Percentiles rank a stretch among this genome's conserved stretches.
Conservation (phyloP, 2,329 filamentous ascomycete species). For the Geosmithia morbida region DNA sequence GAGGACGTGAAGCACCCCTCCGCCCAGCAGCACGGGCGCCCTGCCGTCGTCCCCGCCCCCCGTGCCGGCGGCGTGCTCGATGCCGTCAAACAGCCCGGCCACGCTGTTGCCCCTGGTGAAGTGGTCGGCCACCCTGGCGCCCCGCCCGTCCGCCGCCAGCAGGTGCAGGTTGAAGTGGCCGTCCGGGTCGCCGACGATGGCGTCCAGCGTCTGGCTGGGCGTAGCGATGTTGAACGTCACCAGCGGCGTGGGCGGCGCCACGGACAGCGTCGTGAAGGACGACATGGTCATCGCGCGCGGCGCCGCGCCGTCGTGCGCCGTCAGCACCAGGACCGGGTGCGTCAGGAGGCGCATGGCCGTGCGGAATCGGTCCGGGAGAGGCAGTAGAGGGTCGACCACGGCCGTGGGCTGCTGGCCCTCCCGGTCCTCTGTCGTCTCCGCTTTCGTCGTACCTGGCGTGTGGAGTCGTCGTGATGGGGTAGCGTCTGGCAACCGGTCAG, state of each 20-base stretch:
- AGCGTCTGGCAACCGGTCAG: no score
- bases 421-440: background rate
- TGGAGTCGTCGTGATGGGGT: no score
- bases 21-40: conserved; percentile 29
- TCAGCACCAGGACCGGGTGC: conserved; percentile 42
- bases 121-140: conserved; percentile 34
- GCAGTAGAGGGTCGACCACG: background rate
- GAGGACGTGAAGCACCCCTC: conserved; percentile 37
- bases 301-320: conserved; percentile 20
- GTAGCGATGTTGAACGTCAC: conserved; percentile 43
- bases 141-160: conserved; percentile 28
- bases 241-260: conserved; percentile 30
- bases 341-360: conserved; percentile 37
- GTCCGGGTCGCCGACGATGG: conserved; percentile 21
- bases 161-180: conserved; percentile 40
- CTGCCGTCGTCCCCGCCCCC: background rate
- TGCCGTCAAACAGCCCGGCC: conserved; percentile 20
- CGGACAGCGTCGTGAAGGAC: conserved; percentile 40
- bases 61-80: conserved; percentile 11
- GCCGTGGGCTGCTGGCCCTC: background rate
- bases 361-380: conserved; percentile 32
- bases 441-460: background rate
- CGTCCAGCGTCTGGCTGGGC: conserved; percentile 40
- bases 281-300: conserved; percentile 44
- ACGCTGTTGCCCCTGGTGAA: conserved; percentile 34